These are phyloP conservation scores for Triticum turgidum DNA, from an alignment of 176 grass and related monocot species.

Conservation along the genomic window DNA sequence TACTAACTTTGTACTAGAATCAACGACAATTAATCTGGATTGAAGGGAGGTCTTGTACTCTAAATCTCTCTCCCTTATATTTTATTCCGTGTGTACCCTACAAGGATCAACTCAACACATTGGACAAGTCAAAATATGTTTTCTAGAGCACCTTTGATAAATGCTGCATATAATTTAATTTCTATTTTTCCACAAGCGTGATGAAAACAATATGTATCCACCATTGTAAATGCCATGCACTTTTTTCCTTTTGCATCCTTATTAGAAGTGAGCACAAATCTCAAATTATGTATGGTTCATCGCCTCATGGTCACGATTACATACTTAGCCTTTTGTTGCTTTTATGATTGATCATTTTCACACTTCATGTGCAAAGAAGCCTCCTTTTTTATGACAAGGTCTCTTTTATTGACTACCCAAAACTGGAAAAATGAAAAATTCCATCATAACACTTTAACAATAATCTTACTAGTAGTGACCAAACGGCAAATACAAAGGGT, in stretches of 20 bases:
- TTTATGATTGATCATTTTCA: background rate
- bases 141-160: background rate
- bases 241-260: background rate
- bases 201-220: slow-evolving; percentile 16
- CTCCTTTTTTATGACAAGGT: background rate
- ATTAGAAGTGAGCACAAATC: background rate
- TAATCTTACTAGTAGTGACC: background rate
- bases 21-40: too few relatives aligned
- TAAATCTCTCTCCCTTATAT: too few relatives aligned
- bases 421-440: background rate
- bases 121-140: too few relatives aligned
- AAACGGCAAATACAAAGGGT: background rate
- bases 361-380: background rate
- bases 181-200: background rate
- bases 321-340: background rate
- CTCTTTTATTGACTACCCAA: background rate
- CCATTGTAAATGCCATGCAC: background rate
- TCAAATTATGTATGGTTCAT: background rate
- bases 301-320: background rate
- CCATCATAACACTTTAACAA: background rate
- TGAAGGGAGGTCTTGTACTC: too few relatives aligned
- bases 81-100: too few relatives aligned
- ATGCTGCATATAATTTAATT: background rate
- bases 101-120: too few relatives aligned
- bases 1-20: too few relatives aligned